A percentile compares a stretch with the other conserved stretches of the same genome.
phyloP scores from a whole-genome alignment of 2,329 filamentous ascomycete genomes.

The Colletotrichum tofieldiae region DNA sequence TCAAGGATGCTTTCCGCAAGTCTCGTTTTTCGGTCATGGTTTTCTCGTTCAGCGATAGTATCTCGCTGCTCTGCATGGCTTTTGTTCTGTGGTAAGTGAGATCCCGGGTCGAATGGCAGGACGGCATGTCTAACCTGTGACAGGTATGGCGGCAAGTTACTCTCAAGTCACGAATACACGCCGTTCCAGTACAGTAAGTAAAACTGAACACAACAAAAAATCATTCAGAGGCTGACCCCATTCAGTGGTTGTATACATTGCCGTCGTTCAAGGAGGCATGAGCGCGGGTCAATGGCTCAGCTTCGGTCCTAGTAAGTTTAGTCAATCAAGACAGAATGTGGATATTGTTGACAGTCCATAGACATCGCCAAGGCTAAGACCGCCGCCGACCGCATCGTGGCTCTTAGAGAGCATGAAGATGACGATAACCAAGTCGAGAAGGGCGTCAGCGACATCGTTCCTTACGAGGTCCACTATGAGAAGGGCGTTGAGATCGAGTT shows the following conservation, averaged over 20 bases:
- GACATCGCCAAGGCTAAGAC: constrained; percentile 44
- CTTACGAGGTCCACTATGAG: constrained; percentile 44
- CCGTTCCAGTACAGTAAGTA: constrained; percentile 44
- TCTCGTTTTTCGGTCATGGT: constrained; percentile 38
- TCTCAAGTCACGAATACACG: constrained; percentile 42
- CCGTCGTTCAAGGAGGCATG: constrained; percentile 43
- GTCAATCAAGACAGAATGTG: no score
- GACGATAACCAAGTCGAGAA: constrained; percentile 57
- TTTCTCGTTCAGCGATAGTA: constrained; percentile 38
- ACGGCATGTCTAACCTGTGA: background rate
- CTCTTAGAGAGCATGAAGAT: constrained; percentile 47
- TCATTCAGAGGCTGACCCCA: background rate
- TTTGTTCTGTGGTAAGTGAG: constrained; percentile 40
- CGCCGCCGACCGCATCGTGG: constrained; percentile 41
- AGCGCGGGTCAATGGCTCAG: constrained; percentile 43
- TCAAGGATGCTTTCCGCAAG: constrained; percentile 37
- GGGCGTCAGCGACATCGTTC: constrained; percentile 25
- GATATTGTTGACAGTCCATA: background rate
- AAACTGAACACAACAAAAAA: no score
- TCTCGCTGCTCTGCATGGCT: constrained; percentile 41
- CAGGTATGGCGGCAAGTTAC: constrained; percentile 41
- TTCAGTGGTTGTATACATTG: constrained; percentile 43
- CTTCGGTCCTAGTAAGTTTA: constrained; percentile 40
- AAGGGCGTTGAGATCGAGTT: constrained; percentile 44
- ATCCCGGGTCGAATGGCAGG: no score